These are phyloP conservation scores for Keithomyces neogunnii DNA, from an alignment of 2,329 filamentous ascomycete species.

Conservation along the genomic window DNA sequence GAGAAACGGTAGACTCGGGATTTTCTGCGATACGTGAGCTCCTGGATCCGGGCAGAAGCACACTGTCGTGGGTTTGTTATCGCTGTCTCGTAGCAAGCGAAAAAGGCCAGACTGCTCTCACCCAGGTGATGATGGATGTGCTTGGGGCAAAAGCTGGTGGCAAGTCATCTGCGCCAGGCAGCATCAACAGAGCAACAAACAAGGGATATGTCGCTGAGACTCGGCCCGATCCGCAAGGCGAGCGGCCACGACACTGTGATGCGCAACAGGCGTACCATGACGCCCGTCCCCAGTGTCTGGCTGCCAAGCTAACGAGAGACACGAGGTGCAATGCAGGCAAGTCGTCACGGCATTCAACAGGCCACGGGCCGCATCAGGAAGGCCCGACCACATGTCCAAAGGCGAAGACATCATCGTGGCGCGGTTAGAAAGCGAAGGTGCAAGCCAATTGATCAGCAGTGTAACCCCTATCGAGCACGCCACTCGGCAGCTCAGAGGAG, in stretches of 20 bases:
- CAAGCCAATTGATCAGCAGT: slow-evolving; percentile 3
- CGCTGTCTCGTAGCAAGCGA: not conserved
- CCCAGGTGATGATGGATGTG: not conserved
- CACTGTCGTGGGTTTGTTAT: not conserved
- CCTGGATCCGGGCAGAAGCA: not conserved
- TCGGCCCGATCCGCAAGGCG: not conserved
- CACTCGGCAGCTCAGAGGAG: slow-evolving; percentile 5
- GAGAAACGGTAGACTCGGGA: slow-evolving; percentile 1
- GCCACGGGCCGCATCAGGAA: slow-evolving; percentile 1
- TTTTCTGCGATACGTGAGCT: not conserved
- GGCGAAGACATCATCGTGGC: not conserved
- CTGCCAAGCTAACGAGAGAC: not conserved
- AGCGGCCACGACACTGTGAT: not conserved
- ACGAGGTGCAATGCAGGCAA: not conserved
- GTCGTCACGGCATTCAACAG: not conserved
- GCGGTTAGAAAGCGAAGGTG: not conserved
- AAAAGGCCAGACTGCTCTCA: not conserved
- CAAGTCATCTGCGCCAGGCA: slow-evolving; percentile 3
- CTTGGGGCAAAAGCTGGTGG: not conserved
- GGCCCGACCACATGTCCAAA: not conserved
- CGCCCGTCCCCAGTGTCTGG: not conserved
- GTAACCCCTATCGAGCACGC: slow-evolving; percentile 6
- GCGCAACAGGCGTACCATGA: not conserved
- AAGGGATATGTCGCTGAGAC: not conserved
- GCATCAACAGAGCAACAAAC: slow-evolving; percentile 1